Percentiles rank a stretch among this genome's conserved stretches.
Conservation (phyloP, 2,329 filamentous ascomycete species). For the Lecanicillium sp. region DNA sequence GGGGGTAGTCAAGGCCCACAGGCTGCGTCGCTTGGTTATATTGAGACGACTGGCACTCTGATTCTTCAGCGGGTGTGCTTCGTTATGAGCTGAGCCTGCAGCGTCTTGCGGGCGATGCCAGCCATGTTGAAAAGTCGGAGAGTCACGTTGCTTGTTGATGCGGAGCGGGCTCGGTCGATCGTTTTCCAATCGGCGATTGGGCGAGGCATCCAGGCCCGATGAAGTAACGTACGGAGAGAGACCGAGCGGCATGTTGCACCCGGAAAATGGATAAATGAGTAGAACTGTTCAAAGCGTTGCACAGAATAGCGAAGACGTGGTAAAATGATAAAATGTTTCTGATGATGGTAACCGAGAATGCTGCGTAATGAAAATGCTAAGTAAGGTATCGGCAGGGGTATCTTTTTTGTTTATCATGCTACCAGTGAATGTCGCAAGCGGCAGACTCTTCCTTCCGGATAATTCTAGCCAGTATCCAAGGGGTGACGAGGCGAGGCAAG, state of each 20-base stretch:
- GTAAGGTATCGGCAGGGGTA: conserved; percentile 5
- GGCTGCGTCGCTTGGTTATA: conserved; percentile 2
- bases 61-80: background rate
- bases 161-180: conserved; percentile 41
- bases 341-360: conserved; percentile 5
- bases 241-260: conserved; percentile 5
- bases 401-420: conserved; percentile 7
- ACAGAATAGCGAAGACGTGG: conserved; percentile 7
- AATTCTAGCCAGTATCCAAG: background rate
- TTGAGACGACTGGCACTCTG: background rate
- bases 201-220: conserved; percentile 18
- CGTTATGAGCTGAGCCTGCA: background rate
- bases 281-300: background rate
- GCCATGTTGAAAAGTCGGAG: conserved; percentile 17
- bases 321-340: conserved; percentile 3
- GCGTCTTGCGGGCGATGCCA: conserved; percentile 15
- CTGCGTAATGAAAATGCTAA: conserved; percentile 5
- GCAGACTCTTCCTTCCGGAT: conserved; percentile 2
- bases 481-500: background rate
- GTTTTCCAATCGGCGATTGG: conserved; percentile 14
- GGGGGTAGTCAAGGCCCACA: conserved; percentile 2
- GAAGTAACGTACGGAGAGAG: conserved; percentile 12
- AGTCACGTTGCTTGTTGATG: conserved; percentile 37
- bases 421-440: background rate
- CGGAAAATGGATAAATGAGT: background rate